Percentiles rank a stretch among this genome's conserved stretches.
Conservation (phyloP, 371 early-diverging fungal species). For the Saksenaea oblongispora region DNA sequence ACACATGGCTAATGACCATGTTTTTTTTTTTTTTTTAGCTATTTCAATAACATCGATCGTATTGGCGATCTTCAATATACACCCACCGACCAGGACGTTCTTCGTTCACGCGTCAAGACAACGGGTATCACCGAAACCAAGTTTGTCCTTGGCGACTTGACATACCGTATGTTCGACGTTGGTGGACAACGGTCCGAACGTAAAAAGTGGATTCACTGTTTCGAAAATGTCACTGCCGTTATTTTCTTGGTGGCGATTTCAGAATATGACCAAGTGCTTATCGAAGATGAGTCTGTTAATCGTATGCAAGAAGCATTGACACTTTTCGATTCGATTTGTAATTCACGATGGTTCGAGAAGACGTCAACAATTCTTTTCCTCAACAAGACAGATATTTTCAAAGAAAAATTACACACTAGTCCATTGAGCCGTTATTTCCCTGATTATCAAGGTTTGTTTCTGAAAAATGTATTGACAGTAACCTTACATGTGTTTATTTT, state of each 20-base stretch:
- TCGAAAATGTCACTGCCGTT: conserved; percentile 93
- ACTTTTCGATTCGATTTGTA: conserved; percentile 78
- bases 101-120: conserved; percentile 82
- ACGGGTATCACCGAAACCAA: conserved; percentile 88
- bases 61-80: conserved; percentile 71
- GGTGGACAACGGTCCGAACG: conserved; percentile 92
- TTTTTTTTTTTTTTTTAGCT: conserved; percentile 41
- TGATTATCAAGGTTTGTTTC: conserved; percentile 58
- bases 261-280: conserved; percentile 92
- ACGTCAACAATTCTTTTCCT: conserved; percentile 82
- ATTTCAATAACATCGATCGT: conserved; percentile 87
- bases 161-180: conserved; percentile 92
- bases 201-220: conserved; percentile 95
- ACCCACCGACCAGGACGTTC: conserved; percentile 89
- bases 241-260: conserved; percentile 90
- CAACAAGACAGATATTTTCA: conserved; percentile 84
- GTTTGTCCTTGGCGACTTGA: conserved; percentile 80
- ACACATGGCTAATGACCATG: neutral
- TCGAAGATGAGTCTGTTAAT: conserved; percentile 94
- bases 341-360: conserved; percentile 75
- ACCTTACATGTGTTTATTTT: neutral
- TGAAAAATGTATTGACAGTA: neutral
- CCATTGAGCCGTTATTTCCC: conserved; percentile 73
- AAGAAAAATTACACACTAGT: conserved; percentile 63
- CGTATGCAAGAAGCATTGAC: conserved; percentile 85